A percentile compares a stretch with the other conserved stretches of the same genome.
Conservation (phyloP, 495 filamentous ascomycete genomes). For the Glutinoglossum americanum region DNA sequence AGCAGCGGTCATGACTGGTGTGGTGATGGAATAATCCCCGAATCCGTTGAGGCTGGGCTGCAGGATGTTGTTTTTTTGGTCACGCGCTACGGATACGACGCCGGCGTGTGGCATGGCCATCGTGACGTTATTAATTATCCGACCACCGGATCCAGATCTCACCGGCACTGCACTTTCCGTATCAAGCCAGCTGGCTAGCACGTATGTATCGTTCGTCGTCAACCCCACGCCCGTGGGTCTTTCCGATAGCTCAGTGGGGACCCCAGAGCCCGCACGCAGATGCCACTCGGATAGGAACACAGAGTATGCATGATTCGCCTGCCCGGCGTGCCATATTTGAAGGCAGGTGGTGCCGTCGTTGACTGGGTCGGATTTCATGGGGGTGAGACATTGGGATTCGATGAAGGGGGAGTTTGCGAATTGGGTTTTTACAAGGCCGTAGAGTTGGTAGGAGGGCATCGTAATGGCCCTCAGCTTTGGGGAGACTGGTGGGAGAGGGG, state of each 20-base stretch:
- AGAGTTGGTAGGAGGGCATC: conserved; percentile 10
- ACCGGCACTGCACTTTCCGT: conserved; percentile 25
- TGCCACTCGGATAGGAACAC: conserved; percentile 29
- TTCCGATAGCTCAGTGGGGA: too few species aligned
- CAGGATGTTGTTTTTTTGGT: conserved; percentile 36
- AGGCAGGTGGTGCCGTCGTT: conserved; percentile 32
- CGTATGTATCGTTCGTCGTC: conserved; percentile 37
- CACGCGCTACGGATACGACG: conserved; percentile 34
- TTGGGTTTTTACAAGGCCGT: conserved; percentile 29
- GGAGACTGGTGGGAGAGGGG: too few species aligned
- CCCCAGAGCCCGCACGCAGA: too few species aligned
- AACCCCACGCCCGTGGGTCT: too few species aligned
- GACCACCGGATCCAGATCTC: conserved; percentile 11
- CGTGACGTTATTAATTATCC: conserved; percentile 50
- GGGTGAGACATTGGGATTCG: conserved; percentile 30
- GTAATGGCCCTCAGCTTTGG: too few species aligned
- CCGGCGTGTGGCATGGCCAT: conserved; percentile 53
- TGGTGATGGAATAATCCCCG: conserved; percentile 40
- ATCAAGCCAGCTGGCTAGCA: conserved; percentile 38
- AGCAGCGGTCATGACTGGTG: conserved; percentile 39
- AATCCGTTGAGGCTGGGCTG: conserved; percentile 45
- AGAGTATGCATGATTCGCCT: conserved; percentile 33
- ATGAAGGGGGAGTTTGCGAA: conserved; percentile 38
- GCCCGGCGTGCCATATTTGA: conserved; percentile 37
- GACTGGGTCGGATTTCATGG: conserved; percentile 25